A percentile compares a stretch with the other conserved stretches of the same genome.
Conservation (phyloP, 768 basidiomycete species). For the Baorangia bicolor region DNA sequence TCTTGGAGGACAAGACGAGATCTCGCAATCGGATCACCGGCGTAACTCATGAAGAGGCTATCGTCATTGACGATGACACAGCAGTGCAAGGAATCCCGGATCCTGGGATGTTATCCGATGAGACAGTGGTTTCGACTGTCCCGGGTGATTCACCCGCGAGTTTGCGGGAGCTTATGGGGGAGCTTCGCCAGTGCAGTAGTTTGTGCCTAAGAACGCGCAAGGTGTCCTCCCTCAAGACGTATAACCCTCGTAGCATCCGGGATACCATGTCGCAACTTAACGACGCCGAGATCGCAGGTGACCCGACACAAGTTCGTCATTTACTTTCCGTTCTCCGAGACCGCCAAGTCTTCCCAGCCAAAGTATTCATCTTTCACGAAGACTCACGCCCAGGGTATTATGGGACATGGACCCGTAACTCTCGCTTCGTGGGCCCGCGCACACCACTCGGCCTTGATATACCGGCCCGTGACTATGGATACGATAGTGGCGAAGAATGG, state of each 20-base stretch:
- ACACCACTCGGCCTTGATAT: conserved; percentile 80
- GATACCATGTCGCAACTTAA: conserved; percentile 60
- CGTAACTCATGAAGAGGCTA: conserved; percentile 43
- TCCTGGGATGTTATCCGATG: conserved; percentile 6
- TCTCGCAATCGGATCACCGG: conserved; percentile 21
- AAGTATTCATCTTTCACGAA: conserved; percentile 79
- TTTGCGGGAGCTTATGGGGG: conserved; percentile 16
- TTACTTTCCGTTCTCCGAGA: conserved; percentile 62
- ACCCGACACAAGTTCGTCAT: conserved; percentile 65
- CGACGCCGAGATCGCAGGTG: conserved; percentile 76
- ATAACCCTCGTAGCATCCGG: conserved; percentile 40
- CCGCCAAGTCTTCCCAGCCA: conserved; percentile 63
- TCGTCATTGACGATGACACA: conserved; percentile 53
- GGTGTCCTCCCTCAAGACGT: conserved; percentile 27
- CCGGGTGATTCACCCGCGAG: neutral
- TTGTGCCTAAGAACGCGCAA: conserved; percentile 17
- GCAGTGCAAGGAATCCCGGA: conserved; percentile 12
- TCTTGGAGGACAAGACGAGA: conserved; percentile 38
- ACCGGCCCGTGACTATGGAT: conserved; percentile 78
- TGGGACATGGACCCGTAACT: conserved; percentile 90
- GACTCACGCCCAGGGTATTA: conserved; percentile 91
- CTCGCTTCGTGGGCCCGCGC: conserved; percentile 75
- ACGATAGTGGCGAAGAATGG: conserved; percentile 97
- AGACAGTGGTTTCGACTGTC: neutral
- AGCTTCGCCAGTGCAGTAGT: conserved; percentile 34